phyloP scores from a whole-genome alignment of 257 asterid genomes.

The Nicotiana knightiana region DNA sequence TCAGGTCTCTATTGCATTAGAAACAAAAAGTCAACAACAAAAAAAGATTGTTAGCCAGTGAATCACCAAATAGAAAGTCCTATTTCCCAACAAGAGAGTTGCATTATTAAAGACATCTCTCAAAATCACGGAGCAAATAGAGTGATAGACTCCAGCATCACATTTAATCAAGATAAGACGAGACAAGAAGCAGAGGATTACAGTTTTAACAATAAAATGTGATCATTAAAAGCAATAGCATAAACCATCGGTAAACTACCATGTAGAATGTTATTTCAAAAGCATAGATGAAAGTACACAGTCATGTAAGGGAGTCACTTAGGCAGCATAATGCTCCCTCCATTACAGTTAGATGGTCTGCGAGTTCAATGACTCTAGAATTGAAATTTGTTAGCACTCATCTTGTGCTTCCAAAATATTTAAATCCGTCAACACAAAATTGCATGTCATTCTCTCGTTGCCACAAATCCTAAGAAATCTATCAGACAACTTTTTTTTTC shows the following conservation, averaged over 20 bases:
- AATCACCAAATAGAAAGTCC: neutral
- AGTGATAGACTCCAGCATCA: no score
- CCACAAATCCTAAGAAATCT: neutral
- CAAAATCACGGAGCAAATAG: no score
- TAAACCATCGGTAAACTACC: neutral
- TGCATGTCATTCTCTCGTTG: neutral
- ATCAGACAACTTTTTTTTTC: neutral
- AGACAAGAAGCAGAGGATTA: neutral
- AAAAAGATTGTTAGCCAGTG: neutral
- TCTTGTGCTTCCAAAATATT: neutral
- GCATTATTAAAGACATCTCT: no score
- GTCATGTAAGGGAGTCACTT: neutral
- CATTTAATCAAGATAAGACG: neutral
- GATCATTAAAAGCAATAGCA: neutral
- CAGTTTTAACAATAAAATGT: neutral
- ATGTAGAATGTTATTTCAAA: neutral
- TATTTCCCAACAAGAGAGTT: neutral
- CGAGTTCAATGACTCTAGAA: neutral
- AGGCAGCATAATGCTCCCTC: neutral
- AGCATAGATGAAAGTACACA: neutral
- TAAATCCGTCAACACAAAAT: neutral
- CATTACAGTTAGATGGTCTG: neutral
- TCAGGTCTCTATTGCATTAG: slow-evolving; percentile 39
- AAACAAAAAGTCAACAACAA: neutral
- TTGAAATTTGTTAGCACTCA: neutral